phyloP scores from a whole-genome alignment of 495 filamentous ascomycete species.

The Opeltia flavorubescens region DNA sequence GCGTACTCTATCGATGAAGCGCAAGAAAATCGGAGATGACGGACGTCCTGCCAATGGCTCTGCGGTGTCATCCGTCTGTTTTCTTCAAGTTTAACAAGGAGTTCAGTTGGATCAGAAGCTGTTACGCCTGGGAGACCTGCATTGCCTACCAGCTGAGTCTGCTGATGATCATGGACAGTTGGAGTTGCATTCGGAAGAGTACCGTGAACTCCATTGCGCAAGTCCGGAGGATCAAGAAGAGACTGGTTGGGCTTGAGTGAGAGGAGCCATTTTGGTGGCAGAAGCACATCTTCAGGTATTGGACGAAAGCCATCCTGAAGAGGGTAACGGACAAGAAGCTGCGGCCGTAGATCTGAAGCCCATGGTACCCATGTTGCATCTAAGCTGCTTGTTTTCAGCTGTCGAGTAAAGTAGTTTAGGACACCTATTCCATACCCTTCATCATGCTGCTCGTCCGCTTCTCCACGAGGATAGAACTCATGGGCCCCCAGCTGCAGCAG shows the following conservation, averaged over 20 bases:
- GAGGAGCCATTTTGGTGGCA: slow-evolving; percentile 72
- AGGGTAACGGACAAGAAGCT: slow-evolving; percentile 53
- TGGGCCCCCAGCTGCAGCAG: slow-evolving; percentile 73
- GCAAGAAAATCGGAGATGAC: slow-evolving; percentile 49
- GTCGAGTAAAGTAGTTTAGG: background rate
- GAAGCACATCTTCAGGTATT: slow-evolving; percentile 59
- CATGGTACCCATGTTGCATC: slow-evolving; percentile 76
- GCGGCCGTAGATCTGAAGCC: slow-evolving; percentile 47
- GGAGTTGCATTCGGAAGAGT: no score
- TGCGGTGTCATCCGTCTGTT: slow-evolving; percentile 64
- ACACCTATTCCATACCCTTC: slow-evolving; percentile 53
- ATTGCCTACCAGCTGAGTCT: no score
- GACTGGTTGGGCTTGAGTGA: slow-evolving; percentile 11
- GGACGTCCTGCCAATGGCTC: slow-evolving; percentile 88
- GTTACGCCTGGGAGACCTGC: no score
- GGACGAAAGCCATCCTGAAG: slow-evolving; percentile 49
- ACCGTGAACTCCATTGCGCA: background rate
- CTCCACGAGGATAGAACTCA: slow-evolving; percentile 62
- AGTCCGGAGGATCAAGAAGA: background rate
- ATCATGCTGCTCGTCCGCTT: slow-evolving; percentile 83
- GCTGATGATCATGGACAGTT: no score
- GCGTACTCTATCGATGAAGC: slow-evolving; percentile 28
- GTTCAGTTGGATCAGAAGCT: no score
- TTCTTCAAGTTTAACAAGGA: slow-evolving; percentile 20
- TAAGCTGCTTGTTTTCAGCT: slow-evolving; percentile 31